Evolutionary conservation across 2,329 filamentous ascomycete species (phyloP).

Genomic region (Hypoxylon sp.): DNA sequence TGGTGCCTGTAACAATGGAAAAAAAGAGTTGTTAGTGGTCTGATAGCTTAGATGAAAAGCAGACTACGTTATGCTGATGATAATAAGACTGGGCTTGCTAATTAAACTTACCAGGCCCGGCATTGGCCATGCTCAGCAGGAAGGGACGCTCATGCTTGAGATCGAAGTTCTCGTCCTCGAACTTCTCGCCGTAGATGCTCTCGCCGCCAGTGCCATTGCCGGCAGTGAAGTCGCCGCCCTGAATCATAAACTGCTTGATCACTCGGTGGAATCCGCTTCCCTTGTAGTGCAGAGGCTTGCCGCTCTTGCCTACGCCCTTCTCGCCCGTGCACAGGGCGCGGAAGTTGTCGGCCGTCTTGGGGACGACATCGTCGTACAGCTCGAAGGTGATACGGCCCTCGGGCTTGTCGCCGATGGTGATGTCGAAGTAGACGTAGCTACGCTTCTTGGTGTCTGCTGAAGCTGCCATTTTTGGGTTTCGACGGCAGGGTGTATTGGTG

Average conservation of each 20-base stretch:
- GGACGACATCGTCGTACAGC: constrained; percentile 80
- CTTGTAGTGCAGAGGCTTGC: constrained; percentile 93
- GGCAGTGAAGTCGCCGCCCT: constrained; percentile 95
- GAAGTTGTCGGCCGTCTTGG: constrained; percentile 98
- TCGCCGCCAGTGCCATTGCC: constrained; percentile 96
- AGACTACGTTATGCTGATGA: neutral
- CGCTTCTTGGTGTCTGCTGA: constrained; percentile 65
- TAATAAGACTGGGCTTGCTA: neutral
- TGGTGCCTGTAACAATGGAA: constrained; percentile 75
- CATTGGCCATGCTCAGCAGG: constrained; percentile 97
- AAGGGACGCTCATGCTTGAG: constrained; percentile 93
- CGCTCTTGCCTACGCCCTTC: constrained; percentile 84
- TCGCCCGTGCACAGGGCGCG: constrained; percentile 93
- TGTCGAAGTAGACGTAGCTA: constrained; percentile 92
- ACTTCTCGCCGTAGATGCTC: constrained; percentile 97
- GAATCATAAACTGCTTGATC: constrained; percentile 99
- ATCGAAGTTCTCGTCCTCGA: constrained; percentile 95
- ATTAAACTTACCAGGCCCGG: constrained; percentile 78
- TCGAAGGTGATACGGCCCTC: constrained; percentile 88
- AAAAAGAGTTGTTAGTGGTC: constrained; percentile 7
- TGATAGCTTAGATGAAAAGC: neutral
- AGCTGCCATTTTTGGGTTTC: constrained; percentile 34
- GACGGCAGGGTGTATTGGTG: neutral
- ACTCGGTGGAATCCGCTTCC: constrained; percentile 93
- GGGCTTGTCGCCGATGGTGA: constrained; percentile 79